These are phyloP conservation scores for Aspergillus aculeatus DNA, from an alignment of 2,329 filamentous ascomycete genomes.

Conservation along the genomic window DNA sequence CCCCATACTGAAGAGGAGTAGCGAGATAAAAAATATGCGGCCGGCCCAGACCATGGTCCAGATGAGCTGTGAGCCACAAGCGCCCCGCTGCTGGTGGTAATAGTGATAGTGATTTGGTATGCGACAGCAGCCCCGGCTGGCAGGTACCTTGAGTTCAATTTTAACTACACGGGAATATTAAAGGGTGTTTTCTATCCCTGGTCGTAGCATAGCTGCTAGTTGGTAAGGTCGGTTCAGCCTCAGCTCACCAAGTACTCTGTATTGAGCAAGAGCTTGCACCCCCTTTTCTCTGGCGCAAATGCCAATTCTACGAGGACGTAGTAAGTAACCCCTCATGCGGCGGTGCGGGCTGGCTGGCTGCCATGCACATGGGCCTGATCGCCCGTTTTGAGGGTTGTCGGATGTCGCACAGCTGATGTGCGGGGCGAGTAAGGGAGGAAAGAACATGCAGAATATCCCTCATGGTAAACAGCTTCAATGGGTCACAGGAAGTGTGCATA, in stretches of 20 bases:
- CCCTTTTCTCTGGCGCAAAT: neutral
- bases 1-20: neutral
- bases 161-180: no score
- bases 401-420: conserved; percentile 2
- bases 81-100: neutral
- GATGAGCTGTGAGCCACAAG: conserved; percentile 20
- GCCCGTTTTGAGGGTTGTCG: neutral
- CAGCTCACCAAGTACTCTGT: no score
- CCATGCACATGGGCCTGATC: neutral
- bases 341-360: neutral
- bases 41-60: conserved; percentile 21
- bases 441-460: neutral
- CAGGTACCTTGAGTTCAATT: neutral
- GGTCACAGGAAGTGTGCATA: neutral
- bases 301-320: neutral
- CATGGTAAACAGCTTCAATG: neutral
- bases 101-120: neutral
- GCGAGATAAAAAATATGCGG: conserved; percentile 1
- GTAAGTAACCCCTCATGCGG: conserved; percentile 6
- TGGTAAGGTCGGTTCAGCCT: no score
- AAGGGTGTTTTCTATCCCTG: no score
- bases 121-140: conserved; percentile 4
- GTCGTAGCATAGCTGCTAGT: no score
- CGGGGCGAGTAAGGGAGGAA: neutral
- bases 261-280: no score